Base-by-base conservation (phyloP, 129 eudicot species). In the Chrysanthemum seticuspe region DNA sequence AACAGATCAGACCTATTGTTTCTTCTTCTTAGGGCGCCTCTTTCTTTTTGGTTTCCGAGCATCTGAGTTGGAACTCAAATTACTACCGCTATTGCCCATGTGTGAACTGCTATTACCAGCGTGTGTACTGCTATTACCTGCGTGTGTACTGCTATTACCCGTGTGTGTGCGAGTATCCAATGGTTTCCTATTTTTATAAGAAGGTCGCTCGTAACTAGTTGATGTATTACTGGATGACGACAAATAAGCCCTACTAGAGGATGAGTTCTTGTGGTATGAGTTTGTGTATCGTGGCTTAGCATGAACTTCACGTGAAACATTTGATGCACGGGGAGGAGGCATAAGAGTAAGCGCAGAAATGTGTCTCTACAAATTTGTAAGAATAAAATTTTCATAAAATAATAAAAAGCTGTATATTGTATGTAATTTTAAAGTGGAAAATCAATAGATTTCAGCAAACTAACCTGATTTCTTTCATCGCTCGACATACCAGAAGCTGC, bases 1-100 rank as follows among this genome's bases (percentile, higher is more conserved):
- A 77, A 73, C 51, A 65, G 57, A 68, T 62, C 56, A 80, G 2
- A 15, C 89, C 85, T 88, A 75, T 65, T 85, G 87, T 61, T 87
- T 92, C 75, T 92, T 92, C 95, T 92, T 92, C 88, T 92, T 92
- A 4, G 95, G 96, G 60, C 96, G 88, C 85, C 98, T 88, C 88
- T 89, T 92, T 71, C 98, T 87, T 73, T 80, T 71, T 6, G 95
- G 96, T 76, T 92, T 92, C 12, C 86, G 85, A 0, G 92, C 95
- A 68, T 89, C 98, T 3, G 98, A 89, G 77, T 87, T 90, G 65
- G 97, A 90, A 76, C 97, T 93, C 66, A 87, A 44, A 66, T 87
- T 93, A 73, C 93, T 83, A 62, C 92, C 83, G 31, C 95, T 87
- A 51, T 89, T 83, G 36, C 89, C 95, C 1, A 83, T 78, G 19